Evolutionary conservation across 306 rosid species (phyloP), one percentile per base, ranked within the genome.

Genomic region (Medicago arabica): DNA sequence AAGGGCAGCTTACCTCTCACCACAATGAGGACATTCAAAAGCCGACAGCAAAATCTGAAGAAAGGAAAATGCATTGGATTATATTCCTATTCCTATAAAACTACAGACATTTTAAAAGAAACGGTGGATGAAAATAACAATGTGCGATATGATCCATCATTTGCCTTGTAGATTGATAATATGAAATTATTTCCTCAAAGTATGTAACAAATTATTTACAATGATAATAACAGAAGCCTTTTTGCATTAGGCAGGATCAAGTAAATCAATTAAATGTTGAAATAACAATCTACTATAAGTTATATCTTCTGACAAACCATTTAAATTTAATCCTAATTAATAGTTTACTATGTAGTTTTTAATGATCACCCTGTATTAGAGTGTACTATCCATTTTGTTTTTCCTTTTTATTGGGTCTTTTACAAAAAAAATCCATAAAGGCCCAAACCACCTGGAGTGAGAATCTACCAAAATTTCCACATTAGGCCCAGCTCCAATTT

Each of bases 21-120:
- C 84, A 79, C 98, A 95, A 66, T 95, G 93, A 74, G 97, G 84
- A 71, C 97, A 95, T 39, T 95, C 97, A 69, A 95, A 92, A 50
- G 97, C 98, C 1, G 97, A 95, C 75, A 95, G 78, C 87, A 95
- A 76, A 77, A 95, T 86, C 98, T 95, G 86, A 81, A 68, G 9
- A 67, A 53, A 44, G 61, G 68, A 17, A 62, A 46, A 75, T 17
- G 53, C 23, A 69, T 23, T 21, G 38, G 13, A 80, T 55, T 51
- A 28, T 40, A 75, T 67, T 31, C 60, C 31, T 16, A 64, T 43
- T 49, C 66, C 49, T 21, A 69, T 51, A 57, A 74, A 55, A 75
- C 58, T 5, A 50, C 46, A 71, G 44, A 43, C 71, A 44, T 43
- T 31, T 51, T 36, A 54, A 41, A 75, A 62, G 59, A 47, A 64